Conservation (phyloP, 2,329 filamentous ascomycete species). For the Daldinia sp. region DNA sequence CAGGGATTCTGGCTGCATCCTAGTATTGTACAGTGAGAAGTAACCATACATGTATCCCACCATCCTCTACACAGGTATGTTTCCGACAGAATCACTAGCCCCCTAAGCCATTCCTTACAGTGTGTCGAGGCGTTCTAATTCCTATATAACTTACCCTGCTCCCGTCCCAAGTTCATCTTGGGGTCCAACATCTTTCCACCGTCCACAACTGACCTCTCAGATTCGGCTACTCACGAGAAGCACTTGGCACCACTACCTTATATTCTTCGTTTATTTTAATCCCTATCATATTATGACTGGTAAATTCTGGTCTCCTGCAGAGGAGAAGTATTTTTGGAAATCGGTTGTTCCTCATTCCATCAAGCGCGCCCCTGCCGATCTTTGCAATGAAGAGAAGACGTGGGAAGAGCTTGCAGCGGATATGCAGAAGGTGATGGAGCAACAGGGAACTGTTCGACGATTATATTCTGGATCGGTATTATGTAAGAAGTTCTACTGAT, state of each 20-base stretch:
- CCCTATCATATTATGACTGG: conserved; percentile 52
- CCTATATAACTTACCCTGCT: background rate
- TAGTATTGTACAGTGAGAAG: background rate
- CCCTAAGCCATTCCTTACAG: too few species aligned
- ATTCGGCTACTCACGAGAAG: background rate
- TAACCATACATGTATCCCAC: background rate
- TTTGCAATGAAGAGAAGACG: conserved; percentile 40
- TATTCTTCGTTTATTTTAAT: background rate
- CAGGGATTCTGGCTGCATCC: background rate
- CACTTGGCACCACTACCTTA: background rate
- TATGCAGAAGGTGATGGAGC: conserved; percentile 52
- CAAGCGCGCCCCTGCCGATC: conserved; percentile 44
- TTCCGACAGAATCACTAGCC: too few species aligned
- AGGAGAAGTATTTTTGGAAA: conserved; percentile 61
- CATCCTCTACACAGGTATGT: background rate
- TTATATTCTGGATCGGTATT: conserved; percentile 52
- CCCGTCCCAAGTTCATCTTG: background rate
- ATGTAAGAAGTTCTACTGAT: conserved; percentile 47
- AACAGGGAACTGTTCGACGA: conserved; percentile 46
- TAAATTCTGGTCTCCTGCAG: conserved; percentile 57
- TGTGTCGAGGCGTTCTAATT: background rate
- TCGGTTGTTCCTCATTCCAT: conserved; percentile 50
- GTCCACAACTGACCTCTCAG: background rate
- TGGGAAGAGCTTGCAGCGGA: conserved; percentile 51
- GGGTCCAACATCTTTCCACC: background rate